Conservation (phyloP, 805 yeast species). For the Clavispora phyllophila region DNA sequence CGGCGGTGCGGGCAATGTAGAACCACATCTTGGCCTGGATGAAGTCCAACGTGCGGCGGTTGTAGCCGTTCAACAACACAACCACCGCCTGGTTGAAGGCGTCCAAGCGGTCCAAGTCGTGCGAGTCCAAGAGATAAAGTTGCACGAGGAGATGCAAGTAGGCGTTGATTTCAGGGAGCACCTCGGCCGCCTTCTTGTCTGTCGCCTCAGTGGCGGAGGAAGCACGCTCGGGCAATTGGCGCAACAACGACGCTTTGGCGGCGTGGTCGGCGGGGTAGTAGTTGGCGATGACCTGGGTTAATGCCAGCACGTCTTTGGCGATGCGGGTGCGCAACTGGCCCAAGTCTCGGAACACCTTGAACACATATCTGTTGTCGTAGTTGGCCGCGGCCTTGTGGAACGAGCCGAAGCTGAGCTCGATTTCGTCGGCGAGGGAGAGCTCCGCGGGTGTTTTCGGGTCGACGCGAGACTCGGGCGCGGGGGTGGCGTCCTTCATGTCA, state of each 20-base stretch:
- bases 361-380: conserved; percentile 81
- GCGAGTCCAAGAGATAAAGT: conserved; percentile 64
- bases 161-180: conserved; percentile 75
- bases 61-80: conserved; percentile 54
- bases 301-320: conserved; percentile 37
- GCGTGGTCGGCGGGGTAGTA: conserved; percentile 51
- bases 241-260: conserved; percentile 34
- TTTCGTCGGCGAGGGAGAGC: conserved; percentile 24
- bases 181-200: conserved; percentile 22
- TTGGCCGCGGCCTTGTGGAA: conserved; percentile 60
- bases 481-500: conserved; percentile 14
- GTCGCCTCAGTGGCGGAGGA: conserved; percentile 20
- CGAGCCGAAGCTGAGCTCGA: conserved; percentile 41
- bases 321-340: conserved; percentile 68
- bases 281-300: conserved; percentile 49
- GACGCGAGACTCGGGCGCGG: conserved; percentile 7
- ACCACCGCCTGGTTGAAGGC: conserved; percentile 50
- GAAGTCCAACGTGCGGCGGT: conserved; percentile 79
- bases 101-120: conserved; percentile 45
- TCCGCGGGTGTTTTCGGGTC: conserved; percentile 2
- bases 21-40: conserved; percentile 92
- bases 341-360: conserved; percentile 80
- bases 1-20: conserved; percentile 70
- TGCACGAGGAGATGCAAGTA: conserved; percentile 77
- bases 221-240: conserved; percentile 21